Evolutionary conservation across 176 grass and related monocot species (phyloP).

Genomic region (Avena atlantica): DNA sequence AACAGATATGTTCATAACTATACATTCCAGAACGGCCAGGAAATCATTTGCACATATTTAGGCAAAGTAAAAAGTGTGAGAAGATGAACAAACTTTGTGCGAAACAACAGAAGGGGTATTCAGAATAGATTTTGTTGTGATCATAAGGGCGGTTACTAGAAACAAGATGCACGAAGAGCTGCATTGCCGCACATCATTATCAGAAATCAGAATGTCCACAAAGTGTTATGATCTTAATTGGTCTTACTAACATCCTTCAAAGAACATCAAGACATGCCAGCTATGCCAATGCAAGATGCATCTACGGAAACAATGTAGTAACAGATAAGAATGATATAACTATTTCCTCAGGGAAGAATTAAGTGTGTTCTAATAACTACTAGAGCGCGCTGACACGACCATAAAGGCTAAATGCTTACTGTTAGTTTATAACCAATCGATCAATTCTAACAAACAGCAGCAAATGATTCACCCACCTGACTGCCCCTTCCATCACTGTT

Average conservation of each 20-base stretch:
- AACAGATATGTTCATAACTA: background rate
- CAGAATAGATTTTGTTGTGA: background rate
- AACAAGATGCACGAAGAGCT: background rate
- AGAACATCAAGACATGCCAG: conserved; percentile 8
- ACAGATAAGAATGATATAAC: background rate
- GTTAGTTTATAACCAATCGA: conserved; percentile 16
- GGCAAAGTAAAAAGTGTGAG: background rate
- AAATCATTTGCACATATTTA: background rate
- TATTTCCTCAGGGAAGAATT: background rate
- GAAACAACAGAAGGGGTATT: conserved; percentile 6
- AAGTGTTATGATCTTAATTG: background rate
- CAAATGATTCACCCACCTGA: conserved; percentile 51
- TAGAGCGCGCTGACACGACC: background rate
- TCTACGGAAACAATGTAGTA: background rate
- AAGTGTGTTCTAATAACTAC: background rate
- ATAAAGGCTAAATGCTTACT: conserved; percentile 9
- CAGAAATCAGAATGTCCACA: conserved; percentile 21
- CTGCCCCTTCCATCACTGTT: background rate
- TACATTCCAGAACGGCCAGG: background rate
- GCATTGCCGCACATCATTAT: background rate
- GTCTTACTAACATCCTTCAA: background rate
- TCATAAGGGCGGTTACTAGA: background rate
- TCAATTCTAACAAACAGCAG: conserved; percentile 16
- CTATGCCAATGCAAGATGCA: background rate
- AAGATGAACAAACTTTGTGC: background rate